These are phyloP conservation scores for Atractiella rhizophila DNA, from an alignment of 768 basidiomycete species.

Conservation along the genomic window DNA sequence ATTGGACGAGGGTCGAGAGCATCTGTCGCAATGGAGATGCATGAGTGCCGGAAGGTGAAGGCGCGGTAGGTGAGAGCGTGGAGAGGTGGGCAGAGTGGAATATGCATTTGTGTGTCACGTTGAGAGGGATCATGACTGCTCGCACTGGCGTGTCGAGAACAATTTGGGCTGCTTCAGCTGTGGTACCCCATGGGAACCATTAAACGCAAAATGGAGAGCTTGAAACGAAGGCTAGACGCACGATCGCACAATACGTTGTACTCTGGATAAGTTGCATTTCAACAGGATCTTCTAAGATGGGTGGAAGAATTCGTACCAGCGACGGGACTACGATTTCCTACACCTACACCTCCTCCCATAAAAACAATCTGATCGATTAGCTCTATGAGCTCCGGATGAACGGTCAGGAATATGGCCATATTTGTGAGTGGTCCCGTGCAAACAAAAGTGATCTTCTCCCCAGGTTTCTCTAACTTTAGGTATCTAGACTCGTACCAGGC, in stretches of 20 bases:
- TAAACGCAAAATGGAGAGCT: not conserved
- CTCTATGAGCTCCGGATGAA: constrained; percentile 29
- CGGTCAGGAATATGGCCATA: constrained; percentile 37
- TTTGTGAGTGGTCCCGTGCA: constrained; percentile 73
- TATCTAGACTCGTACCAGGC: too few species aligned
- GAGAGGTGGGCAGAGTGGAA: constrained; percentile 35
- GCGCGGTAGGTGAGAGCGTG: constrained; percentile 16
- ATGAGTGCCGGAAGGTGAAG: constrained; percentile 17
- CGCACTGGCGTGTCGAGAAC: constrained; percentile 46
- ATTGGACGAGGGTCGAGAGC: constrained; percentile 45
- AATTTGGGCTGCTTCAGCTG: constrained; percentile 62
- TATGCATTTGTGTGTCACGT: constrained; percentile 67
- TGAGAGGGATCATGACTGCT: constrained; percentile 28
- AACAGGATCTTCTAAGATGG: not conserved
- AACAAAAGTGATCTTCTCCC: constrained; percentile 39
- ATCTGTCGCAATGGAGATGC: constrained; percentile 37
- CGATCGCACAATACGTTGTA: too few species aligned
- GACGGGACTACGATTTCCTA: constrained; percentile 53
- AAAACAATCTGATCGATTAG: constrained; percentile 48
- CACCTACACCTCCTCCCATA: constrained; percentile 75
- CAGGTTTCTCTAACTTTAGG: too few species aligned
- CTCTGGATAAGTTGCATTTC: too few species aligned
- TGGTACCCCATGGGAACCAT: constrained; percentile 63
- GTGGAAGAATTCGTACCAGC: constrained; percentile 29
- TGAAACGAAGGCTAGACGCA: constrained; percentile 4